These are phyloP conservation scores for Xanthoconium separans DNA, from an alignment of 1,284 basidiomycete species.

Conservation along the genomic window DNA sequence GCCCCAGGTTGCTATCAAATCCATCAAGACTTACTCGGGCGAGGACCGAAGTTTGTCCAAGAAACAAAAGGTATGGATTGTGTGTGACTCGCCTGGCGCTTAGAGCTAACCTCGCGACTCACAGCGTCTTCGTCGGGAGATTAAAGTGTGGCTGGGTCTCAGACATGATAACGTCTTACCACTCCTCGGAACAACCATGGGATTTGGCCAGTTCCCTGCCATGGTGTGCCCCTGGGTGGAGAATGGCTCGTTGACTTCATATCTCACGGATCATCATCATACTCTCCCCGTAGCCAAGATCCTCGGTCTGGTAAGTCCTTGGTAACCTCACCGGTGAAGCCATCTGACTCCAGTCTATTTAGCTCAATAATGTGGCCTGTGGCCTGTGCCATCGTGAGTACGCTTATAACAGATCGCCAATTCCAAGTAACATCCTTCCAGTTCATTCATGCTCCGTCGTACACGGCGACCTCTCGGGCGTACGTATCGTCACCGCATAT, in stretches of 20 bases:
- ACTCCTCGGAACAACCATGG: not conserved
- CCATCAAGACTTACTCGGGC: too few relatives aligned
- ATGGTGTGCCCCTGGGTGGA: constrained; percentile 17
- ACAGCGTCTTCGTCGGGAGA: constrained; percentile 9
- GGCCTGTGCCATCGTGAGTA: too few relatives aligned
- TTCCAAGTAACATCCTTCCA: too few relatives aligned
- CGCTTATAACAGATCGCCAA: too few relatives aligned
- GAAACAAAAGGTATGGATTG: not conserved
- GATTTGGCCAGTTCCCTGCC: constrained; percentile 5
- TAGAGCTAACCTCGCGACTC: too few relatives aligned
- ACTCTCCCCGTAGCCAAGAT: not conserved
- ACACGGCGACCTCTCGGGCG: constrained; percentile 3
- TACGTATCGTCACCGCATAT: too few relatives aligned
- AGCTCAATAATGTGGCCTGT: too few relatives aligned
- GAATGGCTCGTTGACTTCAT: constrained; percentile 11
- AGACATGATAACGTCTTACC: constrained; percentile 3
- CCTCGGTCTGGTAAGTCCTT: constrained; percentile 7
- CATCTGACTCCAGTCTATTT: too few relatives aligned
- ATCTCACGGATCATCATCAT: not conserved
- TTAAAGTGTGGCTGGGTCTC: constrained; percentile 13
- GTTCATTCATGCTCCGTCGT: not conserved
- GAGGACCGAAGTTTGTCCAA: not conserved
- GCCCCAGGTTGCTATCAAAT: too few relatives aligned
- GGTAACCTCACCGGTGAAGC: too few relatives aligned
- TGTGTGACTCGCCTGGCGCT: not conserved